Conservation (phyloP, 495 filamentous ascomycete genomes). For the Penicillium pancosmium region DNA sequence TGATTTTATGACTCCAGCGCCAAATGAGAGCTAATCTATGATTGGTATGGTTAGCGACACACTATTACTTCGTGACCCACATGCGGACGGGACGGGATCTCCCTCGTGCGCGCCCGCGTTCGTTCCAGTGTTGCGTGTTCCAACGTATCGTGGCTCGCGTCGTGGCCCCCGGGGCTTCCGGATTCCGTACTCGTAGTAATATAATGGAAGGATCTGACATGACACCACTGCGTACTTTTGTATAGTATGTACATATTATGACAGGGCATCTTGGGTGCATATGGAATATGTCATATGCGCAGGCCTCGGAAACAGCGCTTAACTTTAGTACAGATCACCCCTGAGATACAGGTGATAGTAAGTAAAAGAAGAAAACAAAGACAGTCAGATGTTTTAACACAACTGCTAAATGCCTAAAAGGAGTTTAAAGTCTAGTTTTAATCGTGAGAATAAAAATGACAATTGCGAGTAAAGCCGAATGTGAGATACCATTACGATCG, state of each 20-base stretch:
- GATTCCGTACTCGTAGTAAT: neutral
- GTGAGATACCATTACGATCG: neutral
- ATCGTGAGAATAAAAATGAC: neutral
- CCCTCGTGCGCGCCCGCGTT: slow-evolving; percentile 3
- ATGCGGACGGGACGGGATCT: neutral
- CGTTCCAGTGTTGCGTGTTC: neutral
- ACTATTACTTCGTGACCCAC: neutral
- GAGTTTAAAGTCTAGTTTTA: neutral
- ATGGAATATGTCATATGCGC: neutral
- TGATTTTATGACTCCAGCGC: slow-evolving; percentile 2
- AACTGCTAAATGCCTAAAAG: neutral
- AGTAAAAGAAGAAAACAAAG: too few relatives aligned
- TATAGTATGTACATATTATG: too few relatives aligned
- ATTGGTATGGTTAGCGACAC: neutral
- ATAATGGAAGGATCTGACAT: neutral
- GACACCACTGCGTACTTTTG: neutral
- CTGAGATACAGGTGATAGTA: too few relatives aligned
- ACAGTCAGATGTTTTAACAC: too few relatives aligned
- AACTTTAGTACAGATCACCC: neutral
- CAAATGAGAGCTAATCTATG: neutral
- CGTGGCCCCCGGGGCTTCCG: neutral
- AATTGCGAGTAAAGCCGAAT: slow-evolving; percentile 1
- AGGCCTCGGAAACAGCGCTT: neutral
- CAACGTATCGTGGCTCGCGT: neutral
- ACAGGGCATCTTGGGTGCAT: too few relatives aligned